Evolutionary conservation across 345 rosid genomes (phyloP).

Genomic region (Syzygium aromaticum): DNA sequence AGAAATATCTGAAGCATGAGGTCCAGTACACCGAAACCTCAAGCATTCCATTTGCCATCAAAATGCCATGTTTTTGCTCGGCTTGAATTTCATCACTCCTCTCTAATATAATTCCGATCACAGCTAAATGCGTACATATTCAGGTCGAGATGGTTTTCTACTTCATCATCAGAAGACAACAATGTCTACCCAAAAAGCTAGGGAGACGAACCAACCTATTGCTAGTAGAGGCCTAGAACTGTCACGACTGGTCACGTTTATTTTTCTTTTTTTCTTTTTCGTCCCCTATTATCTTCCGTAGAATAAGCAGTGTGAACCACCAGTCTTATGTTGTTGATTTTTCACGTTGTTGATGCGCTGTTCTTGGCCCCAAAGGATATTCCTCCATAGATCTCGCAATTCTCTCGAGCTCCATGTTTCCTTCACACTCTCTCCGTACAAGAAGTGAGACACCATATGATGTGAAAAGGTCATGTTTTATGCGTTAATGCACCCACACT

Average conservation of each 20-base stretch:
- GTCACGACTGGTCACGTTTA: no score
- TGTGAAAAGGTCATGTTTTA: neutral
- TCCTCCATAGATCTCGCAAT: neutral
- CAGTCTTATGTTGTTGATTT: neutral
- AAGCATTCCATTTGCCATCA: neutral
- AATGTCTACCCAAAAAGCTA: neutral
- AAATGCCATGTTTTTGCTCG: neutral
- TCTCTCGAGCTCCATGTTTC: neutral
- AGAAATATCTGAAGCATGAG: neutral
- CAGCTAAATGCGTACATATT: neutral
- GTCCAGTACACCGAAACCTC: neutral
- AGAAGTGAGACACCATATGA: neutral
- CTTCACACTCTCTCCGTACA: neutral
- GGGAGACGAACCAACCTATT: neutral
- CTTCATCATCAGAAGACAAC: neutral
- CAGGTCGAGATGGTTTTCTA: neutral
- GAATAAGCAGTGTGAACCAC: neutral
- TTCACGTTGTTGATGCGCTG: no score
- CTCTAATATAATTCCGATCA: neutral
- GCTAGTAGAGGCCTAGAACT: neutral
- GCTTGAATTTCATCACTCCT: neutral
- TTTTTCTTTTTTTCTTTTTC: no score
- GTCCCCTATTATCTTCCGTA: no score
- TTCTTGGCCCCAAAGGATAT: neutral
- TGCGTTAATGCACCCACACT: neutral